phyloP scores from a whole-genome alignment of 1,139 yeast species.

The Yamadazyma dushanensis region DNA sequence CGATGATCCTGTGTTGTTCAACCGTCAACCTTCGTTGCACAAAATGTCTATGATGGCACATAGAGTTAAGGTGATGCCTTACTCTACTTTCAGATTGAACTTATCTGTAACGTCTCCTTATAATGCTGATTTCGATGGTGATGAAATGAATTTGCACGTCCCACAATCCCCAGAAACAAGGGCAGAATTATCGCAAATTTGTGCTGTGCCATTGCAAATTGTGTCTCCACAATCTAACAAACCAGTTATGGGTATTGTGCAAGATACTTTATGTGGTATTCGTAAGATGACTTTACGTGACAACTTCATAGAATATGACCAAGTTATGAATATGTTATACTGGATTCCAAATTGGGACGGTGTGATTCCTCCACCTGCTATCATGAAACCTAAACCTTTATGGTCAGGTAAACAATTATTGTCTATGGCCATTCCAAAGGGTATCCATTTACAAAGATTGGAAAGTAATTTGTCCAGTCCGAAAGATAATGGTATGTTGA shows the following conservation, averaged over 20 bases:
- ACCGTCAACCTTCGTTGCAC: constrained; percentile 98
- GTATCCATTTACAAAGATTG: constrained; percentile 89
- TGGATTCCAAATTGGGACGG: constrained; percentile 99
- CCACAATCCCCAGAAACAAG: constrained; percentile 98
- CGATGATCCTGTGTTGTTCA: constrained; percentile 94
- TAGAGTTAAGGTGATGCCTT: constrained; percentile 98
- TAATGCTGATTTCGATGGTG: constrained; percentile 99
- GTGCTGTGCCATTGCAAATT: constrained; percentile 97
- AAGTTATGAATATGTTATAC: constrained; percentile 92
- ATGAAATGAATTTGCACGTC: constrained; percentile 99
- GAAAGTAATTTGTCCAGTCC: constrained; percentile 87
- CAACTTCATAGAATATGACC: constrained; percentile 83
- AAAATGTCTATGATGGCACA: constrained; percentile 99
- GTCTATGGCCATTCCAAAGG: constrained; percentile 92
- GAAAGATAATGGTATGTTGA: constrained; percentile 87
- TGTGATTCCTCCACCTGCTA: constrained; percentile 94
- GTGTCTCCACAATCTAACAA: constrained; percentile 98
- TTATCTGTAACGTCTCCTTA: constrained; percentile 97
- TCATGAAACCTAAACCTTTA: constrained; percentile 89
- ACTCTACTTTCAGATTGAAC: constrained; percentile 94
- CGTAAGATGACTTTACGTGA: constrained; percentile 95
- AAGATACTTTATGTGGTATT: constrained; percentile 95
- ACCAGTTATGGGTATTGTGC: constrained; percentile 99
- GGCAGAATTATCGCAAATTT: constrained; percentile 90
- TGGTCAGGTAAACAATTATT: constrained; percentile 98